A percentile compares a stretch with the other conserved stretches of the same genome.
Conservation (phyloP, 2,329 filamentous ascomycete species). For the Lasiodiplodia sp. region DNA sequence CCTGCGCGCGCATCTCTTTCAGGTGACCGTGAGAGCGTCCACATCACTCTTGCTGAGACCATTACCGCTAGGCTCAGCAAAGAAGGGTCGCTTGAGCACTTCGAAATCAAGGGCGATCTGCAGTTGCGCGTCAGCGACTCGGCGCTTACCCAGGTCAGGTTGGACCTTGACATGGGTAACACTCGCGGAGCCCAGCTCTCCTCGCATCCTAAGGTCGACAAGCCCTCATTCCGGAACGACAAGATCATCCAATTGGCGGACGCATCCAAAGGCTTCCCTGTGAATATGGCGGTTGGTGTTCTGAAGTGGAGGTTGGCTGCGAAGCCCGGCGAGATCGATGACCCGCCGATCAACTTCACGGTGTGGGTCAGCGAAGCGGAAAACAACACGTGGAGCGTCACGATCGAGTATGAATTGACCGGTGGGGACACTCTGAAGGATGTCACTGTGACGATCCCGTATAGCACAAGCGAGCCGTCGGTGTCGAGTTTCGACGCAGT, state of each 20-base stretch:
- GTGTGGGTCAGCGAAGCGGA: conserved; percentile 95
- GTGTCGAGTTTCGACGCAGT: conserved; percentile 93
- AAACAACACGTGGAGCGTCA: conserved; percentile 83
- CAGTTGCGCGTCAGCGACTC: conserved; percentile 89
- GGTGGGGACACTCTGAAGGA: conserved; percentile 80
- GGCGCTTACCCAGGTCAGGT: conserved; percentile 88
- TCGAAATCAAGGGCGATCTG: conserved; percentile 90
- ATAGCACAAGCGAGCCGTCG: conserved; percentile 80
- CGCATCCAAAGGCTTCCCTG: conserved; percentile 84
- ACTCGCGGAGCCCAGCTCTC: conserved; percentile 89
- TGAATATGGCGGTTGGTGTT: conserved; percentile 92
- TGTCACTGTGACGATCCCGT: conserved; percentile 88
- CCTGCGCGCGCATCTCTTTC: conserved; percentile 68
- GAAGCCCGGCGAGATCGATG: conserved; percentile 78
- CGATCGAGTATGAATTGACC: conserved; percentile 93
- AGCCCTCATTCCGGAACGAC: conserved; percentile 79
- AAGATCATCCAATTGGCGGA: conserved; percentile 92
- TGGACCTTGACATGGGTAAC: conserved; percentile 77
- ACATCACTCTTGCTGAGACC: conserved; percentile 86
- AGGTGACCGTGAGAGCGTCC: conserved; percentile 81
- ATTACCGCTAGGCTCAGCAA: conserved; percentile 88
- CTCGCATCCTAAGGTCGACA: conserved; percentile 96
- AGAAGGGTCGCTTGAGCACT: conserved; percentile 84
- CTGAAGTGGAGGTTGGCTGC: conserved; percentile 90
- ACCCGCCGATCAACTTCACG: conserved; percentile 93